Base-by-base conservation (phyloP, 352 stramenopile genomes). In the Blastocystis sp. region DNA sequence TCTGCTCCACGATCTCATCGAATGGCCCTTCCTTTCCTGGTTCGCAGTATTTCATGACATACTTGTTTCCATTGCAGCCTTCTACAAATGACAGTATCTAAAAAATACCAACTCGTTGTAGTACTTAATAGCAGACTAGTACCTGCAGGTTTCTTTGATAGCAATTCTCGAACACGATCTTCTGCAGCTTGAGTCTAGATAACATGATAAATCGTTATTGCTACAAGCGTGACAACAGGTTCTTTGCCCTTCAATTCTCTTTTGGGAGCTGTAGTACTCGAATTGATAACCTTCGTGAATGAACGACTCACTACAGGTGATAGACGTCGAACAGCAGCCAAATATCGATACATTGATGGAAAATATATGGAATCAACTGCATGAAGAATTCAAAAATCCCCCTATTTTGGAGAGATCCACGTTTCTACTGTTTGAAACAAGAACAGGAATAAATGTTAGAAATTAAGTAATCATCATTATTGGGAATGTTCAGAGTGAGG, bases 1-100 rank as follows among this genome's bases (percentile, higher is more conserved):
- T 79, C 26, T 89, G 78, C 30, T 89, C 78, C 16, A 89, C 59
- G 9, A 89, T 41, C 64, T 89, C 78, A 24, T 89, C 78, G 39
- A 89, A 79, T 30, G 78, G 78, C 54, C 78, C 78, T 53, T 89
- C 78, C 30, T 89, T 55, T 41, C 78, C 78, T 37, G 63, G 78
- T 43, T 73, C 66, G 64, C 63, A 76, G 66, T 89, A 89, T 26
- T 89, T 89, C 66, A 89, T 79, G 4, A 79, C 63, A 55, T 89
- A 89, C 30, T 89, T 62, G 45, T 89, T 76, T 78, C 78, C 78
- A 55, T 89, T 89, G 41, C 78, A 89, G 76, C 78, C 78, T 34
- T 89, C 66, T 89, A 47, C 73, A 6, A 24, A 85, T 68, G 8
- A 68, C 8, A 13, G 24, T 3, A 20, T 43, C 0, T 11, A 85